Percentiles rank a stretch among this genome's conserved stretches.
phyloP scores from a whole-genome alignment of 352 stramenopile genomes.

The Phytopythium sindhum region DNA sequence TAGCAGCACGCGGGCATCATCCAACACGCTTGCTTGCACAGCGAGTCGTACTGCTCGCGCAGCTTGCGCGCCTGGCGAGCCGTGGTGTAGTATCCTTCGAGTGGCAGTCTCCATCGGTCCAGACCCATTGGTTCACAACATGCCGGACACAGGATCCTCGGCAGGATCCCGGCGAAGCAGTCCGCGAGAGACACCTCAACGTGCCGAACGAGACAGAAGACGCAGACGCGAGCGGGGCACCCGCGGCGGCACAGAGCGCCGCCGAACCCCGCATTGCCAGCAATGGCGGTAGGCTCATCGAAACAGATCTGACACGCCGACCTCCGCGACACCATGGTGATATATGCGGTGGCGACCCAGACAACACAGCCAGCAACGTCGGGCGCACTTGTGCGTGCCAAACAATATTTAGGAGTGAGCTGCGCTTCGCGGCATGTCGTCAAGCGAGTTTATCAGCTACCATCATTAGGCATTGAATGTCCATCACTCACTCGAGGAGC shows the following conservation, averaged over 20 bases:
- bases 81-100: neutral
- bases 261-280: constrained; percentile 6
- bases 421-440: too few relatives aligned
- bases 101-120: constrained; percentile 12
- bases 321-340: neutral
- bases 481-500: neutral
- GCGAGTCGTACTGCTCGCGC: constrained; percentile 10
- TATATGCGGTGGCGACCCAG: neutral
- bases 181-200: constrained; percentile 21
- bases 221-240: constrained; percentile 21
- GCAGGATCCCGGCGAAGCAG: constrained; percentile 29
- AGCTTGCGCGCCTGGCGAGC: neutral
- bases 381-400: too few relatives aligned
- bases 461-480: neutral
- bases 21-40: constrained; percentile 20
- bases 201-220: constrained; percentile 17
- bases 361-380: too few relatives aligned
- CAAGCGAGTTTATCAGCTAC: too few relatives aligned
- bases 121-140: constrained; percentile 17
- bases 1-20: constrained; percentile 31
- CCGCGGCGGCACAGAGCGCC: constrained; percentile 12
- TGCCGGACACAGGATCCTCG: constrained; percentile 26
- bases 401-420: too few relatives aligned
- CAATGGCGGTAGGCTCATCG: constrained; percentile 9
- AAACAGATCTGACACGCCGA: constrained; percentile 36